Base-by-base conservation (phyloP, 1,139 yeast species). In the Candida labiduridarum region DNA sequence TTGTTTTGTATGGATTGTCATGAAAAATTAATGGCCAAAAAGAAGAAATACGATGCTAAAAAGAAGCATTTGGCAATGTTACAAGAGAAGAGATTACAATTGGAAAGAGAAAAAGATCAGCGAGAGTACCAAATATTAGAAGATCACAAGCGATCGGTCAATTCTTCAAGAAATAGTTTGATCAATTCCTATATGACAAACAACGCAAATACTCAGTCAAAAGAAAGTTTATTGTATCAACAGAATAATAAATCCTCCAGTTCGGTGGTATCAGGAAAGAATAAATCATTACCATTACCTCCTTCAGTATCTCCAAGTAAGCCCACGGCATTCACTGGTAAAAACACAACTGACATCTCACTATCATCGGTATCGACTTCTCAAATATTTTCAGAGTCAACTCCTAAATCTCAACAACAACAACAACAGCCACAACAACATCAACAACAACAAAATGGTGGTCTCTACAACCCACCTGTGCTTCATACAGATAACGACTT, bases 1-100 rank as follows among this genome's bases (percentile, higher is more conserved):
- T 74, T 94, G 35, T 94, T 92, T 64, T 94, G 99, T 71, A 89
- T 94, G 89, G 78, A 80, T 38, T 94, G 99, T 65, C 98, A 94
- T 67, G 95, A 90, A 62, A 84, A 87, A 60, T 72, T 94, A 52
- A 73, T 94, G 67, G 94, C 85, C 31, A 80, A 84, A 59, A 85
- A 86, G 72, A 77, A 73, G 54, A 74, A 72, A 57, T 78, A 80
- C 57, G 85, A 82, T 59, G 62, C 70, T 48, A 74, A 74, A 59
- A 72, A 75, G 65, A 76, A 69, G 49, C 69, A 66, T 50, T 50
- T 64, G 55, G 68, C 69, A 11, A 27, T 40, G 35, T 38, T 49
- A 16, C 54, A 50, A 30, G 52, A 49, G 29, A 53, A 54, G 30
- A 47, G 53, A 22, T 48, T 46, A 33, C 50, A 42, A 40, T 39